phyloP scores from a whole-genome alignment of 1,139 yeast genomes.

The Casaregolazyma suthepensis region DNA sequence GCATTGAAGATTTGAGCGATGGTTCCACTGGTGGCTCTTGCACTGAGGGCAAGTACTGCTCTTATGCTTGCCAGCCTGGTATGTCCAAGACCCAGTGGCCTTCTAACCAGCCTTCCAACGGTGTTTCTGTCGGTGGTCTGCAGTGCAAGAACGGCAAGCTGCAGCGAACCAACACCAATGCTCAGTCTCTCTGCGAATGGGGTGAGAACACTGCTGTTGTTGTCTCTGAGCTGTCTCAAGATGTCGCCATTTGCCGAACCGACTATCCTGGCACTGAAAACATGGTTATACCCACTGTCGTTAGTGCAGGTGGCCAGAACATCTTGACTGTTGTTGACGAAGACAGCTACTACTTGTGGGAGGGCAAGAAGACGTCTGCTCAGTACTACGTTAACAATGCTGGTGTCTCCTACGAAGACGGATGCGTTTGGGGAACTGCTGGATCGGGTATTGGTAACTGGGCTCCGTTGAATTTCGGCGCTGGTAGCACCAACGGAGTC shows the following conservation, averaged over 20 bases:
- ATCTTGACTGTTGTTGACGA: conserved; percentile 77
- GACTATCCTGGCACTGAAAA: conserved; percentile 99
- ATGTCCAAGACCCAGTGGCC: conserved; percentile 99
- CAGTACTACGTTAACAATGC: conserved; percentile 97
- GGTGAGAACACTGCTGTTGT: conserved; percentile 67
- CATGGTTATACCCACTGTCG: conserved; percentile 90
- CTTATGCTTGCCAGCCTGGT: conserved; percentile 95
- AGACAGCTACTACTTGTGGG: conserved; percentile 72
- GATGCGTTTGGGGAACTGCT: conserved; percentile 85
- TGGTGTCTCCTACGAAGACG: conserved; percentile 82
- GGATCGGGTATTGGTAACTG: conserved; percentile 91
- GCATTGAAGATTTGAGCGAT: conserved; percentile 49
- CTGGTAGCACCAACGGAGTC: conserved; percentile 74
- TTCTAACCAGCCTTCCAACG: conserved; percentile 69
- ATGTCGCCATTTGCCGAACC: conserved; percentile 89
- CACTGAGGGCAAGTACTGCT: conserved; percentile 86
- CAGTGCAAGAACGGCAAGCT: conserved; percentile 70
- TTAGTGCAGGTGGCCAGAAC: conserved; percentile 57
- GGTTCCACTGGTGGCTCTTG: conserved; percentile 63
- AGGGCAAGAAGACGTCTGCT: conserved; percentile 77
- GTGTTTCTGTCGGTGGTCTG: conserved; percentile 90
- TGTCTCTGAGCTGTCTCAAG: conserved; percentile 53
- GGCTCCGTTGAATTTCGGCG: conserved; percentile 96
- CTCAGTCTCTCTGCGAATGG: conserved; percentile 74
- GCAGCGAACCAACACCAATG: conserved; percentile 63